Base-by-base conservation (phyloP, 2,329 filamentous ascomycete genomes). In the Didymellaceae sp. region DNA sequence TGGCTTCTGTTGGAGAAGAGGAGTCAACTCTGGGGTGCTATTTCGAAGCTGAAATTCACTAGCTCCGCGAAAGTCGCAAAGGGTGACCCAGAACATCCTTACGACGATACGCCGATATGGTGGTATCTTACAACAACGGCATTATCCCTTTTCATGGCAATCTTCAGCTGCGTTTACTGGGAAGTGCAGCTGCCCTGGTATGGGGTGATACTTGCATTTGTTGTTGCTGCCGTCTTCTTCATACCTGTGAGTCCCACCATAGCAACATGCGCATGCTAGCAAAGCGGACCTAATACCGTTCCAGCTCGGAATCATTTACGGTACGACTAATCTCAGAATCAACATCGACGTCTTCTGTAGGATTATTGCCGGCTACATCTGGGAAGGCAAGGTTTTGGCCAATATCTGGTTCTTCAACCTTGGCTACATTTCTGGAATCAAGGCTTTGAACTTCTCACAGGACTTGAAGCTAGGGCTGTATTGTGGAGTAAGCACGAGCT, bases 351-450 rank as follows among this genome's bases (percentile, higher is more conserved):
- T 40, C 6, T 28, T 40, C 16, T 40, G 37, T 25, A 28, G 25
- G 6, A 40, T 40, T 11, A 40, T 40, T 14, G 37, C 37, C 8
- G 37, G 37, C n/a, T 40, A 40, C 25, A 20, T 30, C 10, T 40
- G 37, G 37, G 37, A 40, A 20, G 37, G 37, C 18, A 8, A 11
- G 8, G 37, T 40, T 30, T 11, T 40, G n/a, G 37, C 37, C n/a
- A 40, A 30, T 17, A 40, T 40, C 16, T 40, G 37, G 37, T 40
- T 30, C 24, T 40, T 40, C 37, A 40, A 40, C 10, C 37, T 40
- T n/a, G 37, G 37, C 37, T 40, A 40, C 37, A 30, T 40, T 11
- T 40, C 37, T 11, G 37, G 37, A 3, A 21, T 40, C 37, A 40
- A 40, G 11, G 37, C 37, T 10, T 16, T 40, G 16, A 24, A 30